Base-by-base conservation (phyloP, 108 stramenopile species). In the Schizochytrium sp. region DNA sequence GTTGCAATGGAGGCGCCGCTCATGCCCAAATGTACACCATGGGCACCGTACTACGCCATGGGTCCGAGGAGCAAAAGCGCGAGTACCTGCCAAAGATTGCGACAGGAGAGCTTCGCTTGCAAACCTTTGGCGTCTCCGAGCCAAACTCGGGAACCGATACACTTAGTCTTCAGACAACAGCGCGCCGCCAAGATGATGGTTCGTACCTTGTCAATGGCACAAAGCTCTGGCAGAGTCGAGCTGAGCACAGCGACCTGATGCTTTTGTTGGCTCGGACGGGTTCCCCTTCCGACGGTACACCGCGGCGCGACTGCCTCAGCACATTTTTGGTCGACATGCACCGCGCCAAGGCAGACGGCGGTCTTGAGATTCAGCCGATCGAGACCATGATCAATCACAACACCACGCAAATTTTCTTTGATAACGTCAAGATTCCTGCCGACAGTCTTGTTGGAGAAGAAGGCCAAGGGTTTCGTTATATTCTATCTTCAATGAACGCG, bases 31-130 rank as follows among this genome's bases (percentile, higher is more conserved):
- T 83, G 76, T 83, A 83, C 76, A 83, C 76, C 48, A 83, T 83
- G 76, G 76, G 76, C 19, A 83, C 76, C 23, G 87, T 89, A 10
- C 63, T 89, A 8, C 28, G 88, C 23, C 29, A 88, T 25, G 88
- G 88, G 53, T 87, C 71, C 16, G 44, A 72, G 44, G 88, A 72
- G 6, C 88, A 89, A 87, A 89, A 89, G 45, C 34, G 18, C 34
- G 44, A 89, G 72, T 89, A 72, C 45, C 88, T 89, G 28, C 88
- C 88, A 34, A 72, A 72, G 25, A 88, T 90, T 10, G 87, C 89
- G 41, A 87, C 60, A 0, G 89, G 87, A 5, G 87, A 90, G 59
- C 87, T 83, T 12, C 45, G 76, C n/a, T 45, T 83, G 16, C 76
- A 83, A 34, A 28, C 76, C n/a, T 83, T 83, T 83, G 76, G 76